Percentiles rank a stretch among this genome's conserved stretches.
Conservation (phyloP, 2,329 filamentous ascomycete species). For the Aspergillus sojae region DNA sequence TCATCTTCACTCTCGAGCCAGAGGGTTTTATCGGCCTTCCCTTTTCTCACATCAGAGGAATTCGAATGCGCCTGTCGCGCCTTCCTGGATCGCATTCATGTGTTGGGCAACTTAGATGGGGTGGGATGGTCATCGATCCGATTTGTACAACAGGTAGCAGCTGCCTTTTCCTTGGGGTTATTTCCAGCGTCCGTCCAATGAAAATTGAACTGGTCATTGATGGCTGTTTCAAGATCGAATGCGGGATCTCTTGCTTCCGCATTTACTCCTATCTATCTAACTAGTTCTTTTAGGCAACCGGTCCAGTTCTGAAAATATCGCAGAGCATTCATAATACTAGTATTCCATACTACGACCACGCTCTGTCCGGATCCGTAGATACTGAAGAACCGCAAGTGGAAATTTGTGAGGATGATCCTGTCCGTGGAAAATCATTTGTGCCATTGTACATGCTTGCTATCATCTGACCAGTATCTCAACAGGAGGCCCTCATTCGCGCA, state of each 20-base stretch:
- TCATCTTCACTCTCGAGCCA: slow-evolving; percentile 1
- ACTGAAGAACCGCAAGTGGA: slow-evolving; percentile 24
- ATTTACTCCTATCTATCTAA: slow-evolving; percentile 9
- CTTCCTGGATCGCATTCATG: slow-evolving; percentile 54
- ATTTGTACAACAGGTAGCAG: slow-evolving; percentile 34
- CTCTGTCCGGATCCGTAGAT: slow-evolving; percentile 14
- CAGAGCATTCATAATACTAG: slow-evolving; percentile 22
- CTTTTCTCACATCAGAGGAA: slow-evolving; percentile 62
- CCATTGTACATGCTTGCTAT: slow-evolving; percentile 13
- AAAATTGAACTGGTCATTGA: not conserved
- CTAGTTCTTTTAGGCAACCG: slow-evolving; percentile 27
- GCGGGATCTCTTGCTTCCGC: not conserved
- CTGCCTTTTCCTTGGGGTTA: slow-evolving; percentile 1
- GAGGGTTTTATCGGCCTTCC: slow-evolving; percentile 50
- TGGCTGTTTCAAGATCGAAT: slow-evolving; percentile 1
- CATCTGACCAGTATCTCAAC: slow-evolving; percentile 34
- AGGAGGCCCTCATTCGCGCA: slow-evolving; percentile 47
- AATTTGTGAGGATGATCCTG: slow-evolving; percentile 33
- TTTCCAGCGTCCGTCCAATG: not conserved
- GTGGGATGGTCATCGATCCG: slow-evolving; percentile 48
- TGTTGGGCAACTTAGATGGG: slow-evolving; percentile 55
- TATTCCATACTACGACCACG: slow-evolving; percentile 13
- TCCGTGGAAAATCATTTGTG: slow-evolving; percentile 21
- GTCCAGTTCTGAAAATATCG: slow-evolving; percentile 33
- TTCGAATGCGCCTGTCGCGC: slow-evolving; percentile 68